Percentiles rank a stretch among this genome's conserved stretches.
Evolutionary conservation across 2,329 filamentous ascomycete species (phyloP).

Genomic region (Drechslerella stenobrocha): DNA sequence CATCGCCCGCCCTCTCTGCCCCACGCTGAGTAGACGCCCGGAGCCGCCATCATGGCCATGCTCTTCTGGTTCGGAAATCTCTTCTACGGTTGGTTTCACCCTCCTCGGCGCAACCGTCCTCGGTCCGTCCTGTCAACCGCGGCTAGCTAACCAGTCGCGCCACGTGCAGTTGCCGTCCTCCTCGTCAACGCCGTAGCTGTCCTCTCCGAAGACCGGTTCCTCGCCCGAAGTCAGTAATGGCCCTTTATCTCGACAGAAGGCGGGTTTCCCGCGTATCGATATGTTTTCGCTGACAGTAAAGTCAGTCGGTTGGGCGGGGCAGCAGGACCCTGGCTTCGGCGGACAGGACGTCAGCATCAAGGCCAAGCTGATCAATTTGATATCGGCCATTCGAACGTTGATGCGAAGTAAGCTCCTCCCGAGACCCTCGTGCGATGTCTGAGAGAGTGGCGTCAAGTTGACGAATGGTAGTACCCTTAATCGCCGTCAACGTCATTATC

Average conservation of each 20-base stretch:
- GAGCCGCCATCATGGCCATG: slow-evolving; percentile 36
- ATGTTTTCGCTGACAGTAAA: too few species aligned
- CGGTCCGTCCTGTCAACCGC: neutral
- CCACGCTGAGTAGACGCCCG: slow-evolving; percentile 3
- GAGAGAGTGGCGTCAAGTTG: neutral
- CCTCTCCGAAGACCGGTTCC: slow-evolving; percentile 66
- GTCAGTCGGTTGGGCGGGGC: slow-evolving; percentile 76
- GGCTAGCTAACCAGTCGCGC: slow-evolving; percentile 23
- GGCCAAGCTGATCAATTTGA: slow-evolving; percentile 83
- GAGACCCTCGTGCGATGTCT: neutral
- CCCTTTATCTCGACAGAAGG: slow-evolving; percentile 43
- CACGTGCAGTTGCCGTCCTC: slow-evolving; percentile 70
- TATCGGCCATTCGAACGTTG: slow-evolving; percentile 84
- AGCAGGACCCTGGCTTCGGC: slow-evolving; percentile 56
- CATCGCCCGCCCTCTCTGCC: neutral
- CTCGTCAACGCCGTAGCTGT: slow-evolving; percentile 92
- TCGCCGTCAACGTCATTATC: slow-evolving; percentile 43
- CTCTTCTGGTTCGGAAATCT: slow-evolving; percentile 47
- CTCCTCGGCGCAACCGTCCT: neutral
- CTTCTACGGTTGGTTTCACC: slow-evolving; percentile 30
- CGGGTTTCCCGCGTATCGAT: too few species aligned
- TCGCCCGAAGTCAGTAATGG: slow-evolving; percentile 64
- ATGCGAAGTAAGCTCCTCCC: slow-evolving; percentile 78
- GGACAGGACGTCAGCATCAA: slow-evolving; percentile 77
- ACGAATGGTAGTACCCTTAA: slow-evolving; percentile 32